Percentiles rank a stretch among this genome's conserved stretches.
phyloP scores from a whole-genome alignment of 192 early-diverging fungal genomes.

The Martensiomyces pterosporus region DNA sequence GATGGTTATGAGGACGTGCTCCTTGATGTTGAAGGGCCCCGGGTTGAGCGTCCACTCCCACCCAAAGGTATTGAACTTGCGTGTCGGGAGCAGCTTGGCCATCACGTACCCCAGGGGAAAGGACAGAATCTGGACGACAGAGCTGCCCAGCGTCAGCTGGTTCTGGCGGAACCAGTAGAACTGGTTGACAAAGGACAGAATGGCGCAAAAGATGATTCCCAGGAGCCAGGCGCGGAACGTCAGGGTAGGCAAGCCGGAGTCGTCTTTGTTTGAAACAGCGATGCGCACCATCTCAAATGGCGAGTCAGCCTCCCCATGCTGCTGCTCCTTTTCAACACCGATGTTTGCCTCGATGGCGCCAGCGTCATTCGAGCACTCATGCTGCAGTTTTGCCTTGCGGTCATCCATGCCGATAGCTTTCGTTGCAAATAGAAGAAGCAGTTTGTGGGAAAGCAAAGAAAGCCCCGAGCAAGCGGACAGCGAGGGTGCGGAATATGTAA shows the following conservation, averaged over 20 bases:
- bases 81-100: conserved; percentile 52
- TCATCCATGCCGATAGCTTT: too few relatives aligned
- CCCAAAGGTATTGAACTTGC: conserved; percentile 29
- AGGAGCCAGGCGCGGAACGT: conserved; percentile 64
- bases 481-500: too few relatives aligned
- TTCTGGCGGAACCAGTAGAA: conserved; percentile 75
- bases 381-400: too few relatives aligned
- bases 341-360: too few relatives aligned
- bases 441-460: too few relatives aligned
- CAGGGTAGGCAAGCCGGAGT: conserved; percentile 52
- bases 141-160: conserved; percentile 53
- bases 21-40: conserved; percentile 69
- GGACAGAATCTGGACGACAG: conserved; percentile 60
- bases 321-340: too few relatives aligned
- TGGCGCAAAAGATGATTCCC: conserved; percentile 53
- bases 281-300: conserved; percentile 57
- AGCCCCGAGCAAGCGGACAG: too few relatives aligned
- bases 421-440: too few relatives aligned
- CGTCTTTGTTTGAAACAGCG: conserved; percentile 55
- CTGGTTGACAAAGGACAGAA: conserved; percentile 59
- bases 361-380: too few relatives aligned
- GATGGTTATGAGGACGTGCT: conserved; percentile 68
- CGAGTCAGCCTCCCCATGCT: conserved; percentile 4
- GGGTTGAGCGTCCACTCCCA: conserved; percentile 45
- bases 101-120: conserved; percentile 61